Conservation (phyloP, 163 green algal species). For the Volvox carteri region DNA sequence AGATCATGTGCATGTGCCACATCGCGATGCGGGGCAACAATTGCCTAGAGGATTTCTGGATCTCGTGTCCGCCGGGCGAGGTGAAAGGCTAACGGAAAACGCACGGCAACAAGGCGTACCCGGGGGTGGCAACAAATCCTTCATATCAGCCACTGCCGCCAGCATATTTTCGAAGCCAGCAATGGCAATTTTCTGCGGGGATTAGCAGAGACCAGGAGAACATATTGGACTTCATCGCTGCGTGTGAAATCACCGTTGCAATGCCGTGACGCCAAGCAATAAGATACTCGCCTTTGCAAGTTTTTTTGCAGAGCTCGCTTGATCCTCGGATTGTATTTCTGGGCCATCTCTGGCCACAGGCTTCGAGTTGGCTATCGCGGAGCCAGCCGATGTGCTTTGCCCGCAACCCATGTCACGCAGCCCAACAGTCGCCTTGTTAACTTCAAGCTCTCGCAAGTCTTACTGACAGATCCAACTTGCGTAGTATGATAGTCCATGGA, state of each 20-base stretch:
- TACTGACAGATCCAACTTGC: too few relatives aligned
- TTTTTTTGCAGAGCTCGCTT: not conserved
- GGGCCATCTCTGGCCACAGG: not conserved
- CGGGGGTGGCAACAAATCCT: slow-evolving; percentile 18
- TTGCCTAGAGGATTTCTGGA: too few relatives aligned
- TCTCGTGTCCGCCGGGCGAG: too few relatives aligned
- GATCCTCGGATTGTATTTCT: not conserved
- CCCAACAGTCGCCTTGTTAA: too few relatives aligned
- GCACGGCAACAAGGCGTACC: too few relatives aligned
- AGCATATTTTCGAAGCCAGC: slow-evolving; percentile 19
- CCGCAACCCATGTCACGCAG: not conserved
- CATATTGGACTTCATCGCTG: not conserved
- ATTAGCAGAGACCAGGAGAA: not conserved
- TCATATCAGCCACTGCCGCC: not conserved
- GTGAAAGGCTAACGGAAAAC: too few relatives aligned
- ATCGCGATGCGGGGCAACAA: too few relatives aligned
- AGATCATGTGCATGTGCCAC: too few relatives aligned
- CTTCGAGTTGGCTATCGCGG: not conserved
- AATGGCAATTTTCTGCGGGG: slow-evolving; percentile 5
- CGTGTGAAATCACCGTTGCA: not conserved
- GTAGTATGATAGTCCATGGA: too few relatives aligned
- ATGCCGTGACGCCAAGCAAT: not conserved
- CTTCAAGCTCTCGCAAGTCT: too few relatives aligned
- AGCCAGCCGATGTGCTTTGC: not conserved
- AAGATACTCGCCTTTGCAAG: not conserved